A percentile compares a stretch with the other conserved stretches of the same genome.
These are phyloP conservation scores for Nigrospora sphaerica DNA, from an alignment of 2,329 filamentous ascomycete genomes.

Conservation along the genomic window DNA sequence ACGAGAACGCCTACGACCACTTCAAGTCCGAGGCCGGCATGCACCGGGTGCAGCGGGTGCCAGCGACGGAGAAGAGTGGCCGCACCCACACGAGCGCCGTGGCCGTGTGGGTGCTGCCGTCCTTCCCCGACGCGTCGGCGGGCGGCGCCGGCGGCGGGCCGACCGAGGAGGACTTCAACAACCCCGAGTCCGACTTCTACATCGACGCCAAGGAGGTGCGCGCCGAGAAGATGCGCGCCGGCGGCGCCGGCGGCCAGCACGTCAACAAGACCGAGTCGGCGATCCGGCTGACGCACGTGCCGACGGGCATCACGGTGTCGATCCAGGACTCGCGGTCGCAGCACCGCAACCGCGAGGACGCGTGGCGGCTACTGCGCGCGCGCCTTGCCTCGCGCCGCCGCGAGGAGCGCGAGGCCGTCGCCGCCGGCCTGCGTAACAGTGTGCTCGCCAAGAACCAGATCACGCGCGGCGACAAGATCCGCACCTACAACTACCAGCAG, in stretches of 20 bases:
- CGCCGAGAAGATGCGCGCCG: conserved; percentile 82
- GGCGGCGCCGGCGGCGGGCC: conserved; percentile 37
- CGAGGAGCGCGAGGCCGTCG: conserved; percentile 77
- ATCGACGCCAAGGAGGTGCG: conserved; percentile 77
- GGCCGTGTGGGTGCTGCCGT: conserved; percentile 85
- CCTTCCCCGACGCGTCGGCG: conserved; percentile 51
- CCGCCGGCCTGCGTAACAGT: conserved; percentile 65
- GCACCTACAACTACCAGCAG: conserved; percentile 77
- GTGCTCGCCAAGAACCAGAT: conserved; percentile 75
- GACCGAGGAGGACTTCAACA: conserved; percentile 58
- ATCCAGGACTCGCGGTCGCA: conserved; percentile 94
- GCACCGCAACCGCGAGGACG: conserved; percentile 77
- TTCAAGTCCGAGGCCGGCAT: conserved; percentile 88
- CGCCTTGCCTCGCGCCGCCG: conserved; percentile 73
- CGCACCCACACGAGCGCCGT: conserved; percentile 91
- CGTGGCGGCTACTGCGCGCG: conserved; percentile 79
- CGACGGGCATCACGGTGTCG: conserved; percentile 77
- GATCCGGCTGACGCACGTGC: conserved; percentile 83
- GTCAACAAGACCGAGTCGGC: conserved; percentile 98
- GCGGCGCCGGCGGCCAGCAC: conserved; percentile 91
- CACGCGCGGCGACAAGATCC: conserved; percentile 86
- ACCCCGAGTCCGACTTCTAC: conserved; percentile 89
- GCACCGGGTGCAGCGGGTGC: conserved; percentile 89
- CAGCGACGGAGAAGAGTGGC: conserved; percentile 83
- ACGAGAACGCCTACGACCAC: conserved; percentile 69